phyloP scores from a whole-genome alignment of 2,329 filamentous ascomycete species.

The Penicillium sclerotiorum region DNA sequence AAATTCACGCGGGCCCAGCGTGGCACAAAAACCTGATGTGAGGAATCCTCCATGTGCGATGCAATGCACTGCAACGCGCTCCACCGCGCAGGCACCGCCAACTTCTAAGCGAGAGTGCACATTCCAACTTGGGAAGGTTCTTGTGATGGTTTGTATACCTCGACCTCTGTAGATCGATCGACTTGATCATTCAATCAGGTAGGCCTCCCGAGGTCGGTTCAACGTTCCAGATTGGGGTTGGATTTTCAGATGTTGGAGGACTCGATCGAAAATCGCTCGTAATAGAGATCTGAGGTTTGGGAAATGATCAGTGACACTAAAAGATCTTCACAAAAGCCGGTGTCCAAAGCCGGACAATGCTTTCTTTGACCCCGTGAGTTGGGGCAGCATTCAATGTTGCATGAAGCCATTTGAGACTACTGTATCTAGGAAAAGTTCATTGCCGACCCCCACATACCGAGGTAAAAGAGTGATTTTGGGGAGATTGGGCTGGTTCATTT shows the following conservation, averaged over 20 bases:
- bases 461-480: too few relatives aligned
- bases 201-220: neutral
- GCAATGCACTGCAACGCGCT: slow-evolving; percentile 5
- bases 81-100: too few relatives aligned
- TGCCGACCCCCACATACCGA: too few relatives aligned
- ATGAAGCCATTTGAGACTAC: too few relatives aligned
- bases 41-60: slow-evolving; percentile 1
- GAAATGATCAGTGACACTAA: too few relatives aligned
- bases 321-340: too few relatives aligned
- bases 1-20: neutral
- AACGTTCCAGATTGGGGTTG: neutral
- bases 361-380: too few relatives aligned
- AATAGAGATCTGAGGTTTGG: neutral
- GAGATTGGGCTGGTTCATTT: too few relatives aligned
- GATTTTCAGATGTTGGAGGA: neutral
- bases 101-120: too few relatives aligned
- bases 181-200: neutral
- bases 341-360: neutral
- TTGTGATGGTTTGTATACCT: too few relatives aligned
- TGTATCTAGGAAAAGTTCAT: too few relatives aligned
- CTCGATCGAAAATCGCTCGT: neutral
- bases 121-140: neutral
- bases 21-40: neutral
- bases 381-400: too few relatives aligned
- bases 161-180: neutral